Percentiles rank a stretch among this genome's conserved stretches.
Evolutionary conservation across 2,329 filamentous ascomycete genomes (phyloP).

Genomic region (Penicillium freii): DNA sequence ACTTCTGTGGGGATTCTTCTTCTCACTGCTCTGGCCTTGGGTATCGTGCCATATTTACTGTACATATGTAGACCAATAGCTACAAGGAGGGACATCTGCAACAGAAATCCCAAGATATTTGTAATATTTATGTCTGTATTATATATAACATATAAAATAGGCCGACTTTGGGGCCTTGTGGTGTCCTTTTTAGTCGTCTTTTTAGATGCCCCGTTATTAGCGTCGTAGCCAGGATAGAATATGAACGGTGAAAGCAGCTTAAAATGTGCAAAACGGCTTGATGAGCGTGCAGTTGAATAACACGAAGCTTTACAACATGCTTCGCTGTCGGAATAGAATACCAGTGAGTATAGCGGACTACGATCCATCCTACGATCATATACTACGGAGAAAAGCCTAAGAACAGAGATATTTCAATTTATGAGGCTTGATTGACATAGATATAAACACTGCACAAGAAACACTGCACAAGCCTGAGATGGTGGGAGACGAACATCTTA

Average conservation of each 20-base stretch:
- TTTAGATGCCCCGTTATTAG: too few species aligned
- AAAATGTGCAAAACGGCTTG: too few species aligned
- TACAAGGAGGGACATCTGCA: too few species aligned
- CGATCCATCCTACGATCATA: neutral
- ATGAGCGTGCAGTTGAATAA: neutral
- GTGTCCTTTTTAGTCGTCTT: too few species aligned
- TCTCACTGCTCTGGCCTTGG: neutral
- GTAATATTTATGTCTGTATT: too few species aligned
- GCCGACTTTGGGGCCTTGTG: too few species aligned
- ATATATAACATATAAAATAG: too few species aligned
- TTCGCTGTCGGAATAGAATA: neutral
- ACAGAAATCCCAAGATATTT: too few species aligned
- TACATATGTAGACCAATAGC: too few species aligned
- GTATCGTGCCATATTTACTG: neutral
- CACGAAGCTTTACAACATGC: neutral
- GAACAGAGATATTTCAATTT: neutral
- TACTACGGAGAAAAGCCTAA: neutral
- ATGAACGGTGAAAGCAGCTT: too few species aligned
- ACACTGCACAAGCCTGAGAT: neutral
- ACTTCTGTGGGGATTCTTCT: neutral
- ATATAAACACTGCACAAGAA: neutral
- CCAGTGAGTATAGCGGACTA: neutral
- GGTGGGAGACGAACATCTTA: neutral
- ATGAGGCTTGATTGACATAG: neutral
- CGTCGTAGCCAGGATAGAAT: too few species aligned